Conservation (phyloP, 257 asterid species). For the Penstemon eatonii region DNA sequence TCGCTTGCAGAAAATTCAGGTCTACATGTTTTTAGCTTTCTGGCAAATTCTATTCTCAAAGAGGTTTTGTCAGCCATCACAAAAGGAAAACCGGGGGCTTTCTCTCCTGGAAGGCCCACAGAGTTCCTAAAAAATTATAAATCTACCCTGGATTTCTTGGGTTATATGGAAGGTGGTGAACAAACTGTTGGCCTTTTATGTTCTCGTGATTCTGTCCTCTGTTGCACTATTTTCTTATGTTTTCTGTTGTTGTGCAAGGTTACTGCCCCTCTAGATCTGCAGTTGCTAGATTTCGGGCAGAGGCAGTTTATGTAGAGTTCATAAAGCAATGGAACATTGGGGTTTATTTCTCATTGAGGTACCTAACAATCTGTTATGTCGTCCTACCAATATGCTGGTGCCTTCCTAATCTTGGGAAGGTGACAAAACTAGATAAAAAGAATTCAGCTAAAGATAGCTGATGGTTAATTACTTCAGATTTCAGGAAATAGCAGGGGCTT, state of each 20-base stretch:
- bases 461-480: slow-evolving; percentile 61
- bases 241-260: slow-evolving; percentile 48
- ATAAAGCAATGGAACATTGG: slow-evolving; percentile 94
- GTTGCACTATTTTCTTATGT: slow-evolving; percentile 23
- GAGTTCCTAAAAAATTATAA: slow-evolving; percentile 86
- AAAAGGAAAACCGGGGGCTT: slow-evolving; percentile 88
- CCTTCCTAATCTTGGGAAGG: slow-evolving; percentile 28
- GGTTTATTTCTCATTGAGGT: slow-evolving; percentile 92
- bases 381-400: slow-evolving; percentile 9
- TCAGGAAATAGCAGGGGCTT: slow-evolving; percentile 96
- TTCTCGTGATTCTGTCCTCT: slow-evolving; percentile 10
- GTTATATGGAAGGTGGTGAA: slow-evolving; percentile 75
- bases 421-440: slow-evolving; percentile 13
- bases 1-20: slow-evolving; percentile 84
- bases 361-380: slow-evolving; percentile 4
- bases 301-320: slow-evolving; percentile 78
- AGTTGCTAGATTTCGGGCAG: slow-evolving; percentile 71
- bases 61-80: slow-evolving; percentile 84
- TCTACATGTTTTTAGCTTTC: slow-evolving; percentile 90
- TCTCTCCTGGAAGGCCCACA: slow-evolving; percentile 95
- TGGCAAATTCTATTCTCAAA: slow-evolving; percentile 89
- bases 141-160: slow-evolving; percentile 83
- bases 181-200: slow-evolving; percentile 8
- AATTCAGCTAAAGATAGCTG: slow-evolving; percentile 23
- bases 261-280: slow-evolving; percentile 69